Evolutionary conservation across 148 eudicot species (phyloP).

Genomic region (Persicaria maculosa): DNA sequence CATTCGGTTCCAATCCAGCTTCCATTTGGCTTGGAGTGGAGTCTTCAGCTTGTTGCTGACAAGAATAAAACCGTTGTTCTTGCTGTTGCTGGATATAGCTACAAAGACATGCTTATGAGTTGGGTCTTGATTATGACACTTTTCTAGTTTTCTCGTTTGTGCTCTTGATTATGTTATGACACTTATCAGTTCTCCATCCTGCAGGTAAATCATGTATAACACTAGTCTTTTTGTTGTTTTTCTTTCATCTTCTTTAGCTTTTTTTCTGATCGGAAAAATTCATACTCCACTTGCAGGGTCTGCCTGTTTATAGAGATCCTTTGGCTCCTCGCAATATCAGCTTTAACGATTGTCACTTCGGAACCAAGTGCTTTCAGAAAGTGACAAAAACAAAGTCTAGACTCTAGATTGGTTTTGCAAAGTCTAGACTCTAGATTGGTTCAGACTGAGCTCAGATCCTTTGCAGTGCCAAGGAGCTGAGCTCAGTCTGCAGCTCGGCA

Average conservation of each 20-base stretch:
- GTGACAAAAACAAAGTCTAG: slow-evolving; percentile 89
- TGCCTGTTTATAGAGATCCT: slow-evolving; percentile 68
- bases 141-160: slow-evolving; percentile 66
- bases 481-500: no score
- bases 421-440: no score
- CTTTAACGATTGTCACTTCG: slow-evolving; percentile 88
- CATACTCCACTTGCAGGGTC: slow-evolving; percentile 41
- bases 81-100: slow-evolving; percentile 80
- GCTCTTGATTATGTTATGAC: slow-evolving; percentile 90
- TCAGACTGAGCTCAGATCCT: no score
- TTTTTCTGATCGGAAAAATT: neutral
- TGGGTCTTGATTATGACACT: no score
- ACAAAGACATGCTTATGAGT: slow-evolving; percentile 96
- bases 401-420: slow-evolving; percentile 70
- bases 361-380: slow-evolving; percentile 81
- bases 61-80: slow-evolving; percentile 60
- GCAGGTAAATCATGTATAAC: slow-evolving; percentile 44
- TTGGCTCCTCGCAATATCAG: slow-evolving; percentile 72
- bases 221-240: slow-evolving; percentile 5
- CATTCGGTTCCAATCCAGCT: slow-evolving; percentile 24
- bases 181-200: slow-evolving; percentile 59
- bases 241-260: slow-evolving; percentile 10
- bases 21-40: slow-evolving; percentile 48
- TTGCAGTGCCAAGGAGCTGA: no score
- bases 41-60: slow-evolving; percentile 49